These are phyloP conservation scores for Sophora flavescens DNA, from an alignment of 306 rosid genomes.

Conservation along the genomic window DNA sequence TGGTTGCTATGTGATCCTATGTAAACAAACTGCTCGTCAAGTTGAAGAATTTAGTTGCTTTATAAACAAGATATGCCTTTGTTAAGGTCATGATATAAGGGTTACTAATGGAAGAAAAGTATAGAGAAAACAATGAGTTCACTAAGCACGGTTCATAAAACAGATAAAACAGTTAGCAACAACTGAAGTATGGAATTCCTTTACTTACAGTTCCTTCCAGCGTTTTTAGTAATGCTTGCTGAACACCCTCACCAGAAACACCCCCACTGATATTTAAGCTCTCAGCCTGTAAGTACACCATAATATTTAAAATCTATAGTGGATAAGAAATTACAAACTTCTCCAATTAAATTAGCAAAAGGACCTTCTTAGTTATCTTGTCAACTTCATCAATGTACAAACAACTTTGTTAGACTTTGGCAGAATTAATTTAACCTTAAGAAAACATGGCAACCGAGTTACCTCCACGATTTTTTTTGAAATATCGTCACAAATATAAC, in stretches of 20 bases:
- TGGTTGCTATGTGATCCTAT: background rate
- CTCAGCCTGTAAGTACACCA: constrained; percentile 74
- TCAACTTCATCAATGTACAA: constrained; percentile 93
- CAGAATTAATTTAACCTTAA: constrained; percentile 31
- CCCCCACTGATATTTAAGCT: constrained; percentile 93
- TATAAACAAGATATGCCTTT: no score
- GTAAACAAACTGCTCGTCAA: background rate
- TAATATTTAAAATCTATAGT: constrained; percentile 38
- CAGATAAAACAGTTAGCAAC: constrained; percentile 35
- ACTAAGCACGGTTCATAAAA: constrained; percentile 4
- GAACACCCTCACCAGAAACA: constrained; percentile 99
- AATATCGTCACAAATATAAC: constrained; percentile 96
- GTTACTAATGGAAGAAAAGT: no score
- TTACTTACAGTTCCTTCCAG: constrained; percentile 97
- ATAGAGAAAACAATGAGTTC: background rate
- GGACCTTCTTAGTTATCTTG: constrained; percentile 99
- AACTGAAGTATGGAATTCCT: constrained; percentile 21
- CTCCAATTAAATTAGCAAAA: constrained; percentile 22
- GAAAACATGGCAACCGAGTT: constrained; percentile 44
- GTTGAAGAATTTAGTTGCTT: no score
- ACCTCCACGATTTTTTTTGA: constrained; percentile 99
- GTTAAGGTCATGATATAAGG: no score
- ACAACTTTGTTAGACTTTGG: constrained; percentile 33
- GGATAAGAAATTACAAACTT: constrained; percentile 14
- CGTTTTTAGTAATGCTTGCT: constrained; percentile 96